Evolutionary conservation across 257 asterid species (phyloP).

Genomic region (Vinca minor): DNA sequence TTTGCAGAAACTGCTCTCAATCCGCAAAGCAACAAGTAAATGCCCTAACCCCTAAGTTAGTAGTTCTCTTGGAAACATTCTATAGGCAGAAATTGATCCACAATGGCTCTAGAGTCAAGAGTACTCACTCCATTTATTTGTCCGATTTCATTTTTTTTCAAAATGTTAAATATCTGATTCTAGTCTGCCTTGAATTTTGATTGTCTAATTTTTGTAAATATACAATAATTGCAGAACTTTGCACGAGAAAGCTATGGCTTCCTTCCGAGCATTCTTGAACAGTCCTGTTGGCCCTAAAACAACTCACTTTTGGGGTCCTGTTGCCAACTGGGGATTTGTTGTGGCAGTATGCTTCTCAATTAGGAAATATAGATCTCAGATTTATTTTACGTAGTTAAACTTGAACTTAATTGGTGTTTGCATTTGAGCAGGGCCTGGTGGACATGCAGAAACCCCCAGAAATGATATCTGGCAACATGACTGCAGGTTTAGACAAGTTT

Average conservation of each 20-base stretch:
- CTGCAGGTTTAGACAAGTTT: constrained; percentile 56
- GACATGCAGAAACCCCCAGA: constrained; percentile 94
- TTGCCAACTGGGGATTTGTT: constrained; percentile 42
- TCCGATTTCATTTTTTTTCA: not conserved
- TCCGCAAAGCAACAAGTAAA: no score
- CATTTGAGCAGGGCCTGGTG: constrained; percentile 55
- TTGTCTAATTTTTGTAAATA: not conserved
- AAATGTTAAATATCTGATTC: no score
- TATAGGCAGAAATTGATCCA: not conserved
- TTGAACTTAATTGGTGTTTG: constrained; percentile 24
- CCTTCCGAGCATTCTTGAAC: constrained; percentile 33
- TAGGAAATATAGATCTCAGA: constrained; percentile 6
- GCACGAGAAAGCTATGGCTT: constrained; percentile 18
- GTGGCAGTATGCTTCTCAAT: constrained; percentile 24
- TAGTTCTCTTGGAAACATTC: no score
- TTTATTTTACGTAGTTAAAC: not conserved
- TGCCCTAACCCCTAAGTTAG: not conserved
- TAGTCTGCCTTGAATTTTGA: not conserved
- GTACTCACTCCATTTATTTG: not conserved
- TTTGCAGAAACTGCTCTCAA: not conserved
- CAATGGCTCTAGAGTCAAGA: not conserved
- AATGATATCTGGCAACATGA: constrained; percentile 91
- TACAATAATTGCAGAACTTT: constrained; percentile 6
- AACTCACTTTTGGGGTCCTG: constrained; percentile 44
- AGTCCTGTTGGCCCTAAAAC: constrained; percentile 42